Percentiles rank a stretch among this genome's conserved stretches.
Conservation (phyloP, 1,284 basidiomycete genomes). For the Gomphus sp. region DNA sequence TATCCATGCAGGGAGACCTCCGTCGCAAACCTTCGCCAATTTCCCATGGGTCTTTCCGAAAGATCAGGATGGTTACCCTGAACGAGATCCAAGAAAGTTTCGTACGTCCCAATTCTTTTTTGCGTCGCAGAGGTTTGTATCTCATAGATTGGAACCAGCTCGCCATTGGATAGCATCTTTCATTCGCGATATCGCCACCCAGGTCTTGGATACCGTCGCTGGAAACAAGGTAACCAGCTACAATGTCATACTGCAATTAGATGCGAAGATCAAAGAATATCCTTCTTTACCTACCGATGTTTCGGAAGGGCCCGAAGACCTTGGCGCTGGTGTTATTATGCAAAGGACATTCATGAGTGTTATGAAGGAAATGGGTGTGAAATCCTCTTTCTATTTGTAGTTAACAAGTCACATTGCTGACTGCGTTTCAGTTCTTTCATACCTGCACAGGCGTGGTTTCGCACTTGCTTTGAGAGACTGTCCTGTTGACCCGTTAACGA, state of each 20-base stretch:
- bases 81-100: neutral
- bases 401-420: neutral
- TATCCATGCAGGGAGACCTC: neutral
- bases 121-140: neutral
- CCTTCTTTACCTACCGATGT: neutral
- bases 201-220: constrained; percentile 7
- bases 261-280: constrained; percentile 12
- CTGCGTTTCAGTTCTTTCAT: constrained; percentile 4
- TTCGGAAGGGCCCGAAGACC: neutral
- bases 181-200: constrained; percentile 3
- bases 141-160: constrained; percentile 1
- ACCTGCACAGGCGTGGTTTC: constrained; percentile 15
- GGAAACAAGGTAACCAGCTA: constrained; percentile 12
- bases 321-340: neutral
- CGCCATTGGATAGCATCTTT: constrained; percentile 12
- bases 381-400: neutral
- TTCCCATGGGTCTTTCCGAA: neutral
- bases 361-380: constrained; percentile 9
- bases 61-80: neutral
- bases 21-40: neutral
- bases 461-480: constrained; percentile 13
- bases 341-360: neutral
- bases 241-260: constrained; percentile 13
- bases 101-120: neutral
- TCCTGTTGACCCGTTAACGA: constrained; percentile 13